Evolutionary conservation across 768 basidiomycete genomes (phyloP), one percentile per base, ranked within the genome.

Genomic region (Russula virescens): DNA sequence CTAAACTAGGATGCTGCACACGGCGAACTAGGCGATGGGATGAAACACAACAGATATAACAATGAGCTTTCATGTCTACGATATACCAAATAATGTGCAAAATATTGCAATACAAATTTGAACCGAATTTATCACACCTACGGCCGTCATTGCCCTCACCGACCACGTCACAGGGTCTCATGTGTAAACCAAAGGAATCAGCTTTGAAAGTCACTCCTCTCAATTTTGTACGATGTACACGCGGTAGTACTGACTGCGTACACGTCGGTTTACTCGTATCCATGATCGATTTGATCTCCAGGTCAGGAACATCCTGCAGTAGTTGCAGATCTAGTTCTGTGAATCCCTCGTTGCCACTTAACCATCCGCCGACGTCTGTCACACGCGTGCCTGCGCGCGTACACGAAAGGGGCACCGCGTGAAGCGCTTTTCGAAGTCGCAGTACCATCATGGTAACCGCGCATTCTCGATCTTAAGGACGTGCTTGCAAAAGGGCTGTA

Each of bases 11-110:
- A n/a, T n/a, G n/a, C 31, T 34, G 31, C 31, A 19, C n/a, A 5
- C 10, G 16, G 14, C 21, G 48, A 7, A 19, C 28, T 10, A 38
- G 13, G 18, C 3, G 47, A 25, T 52, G 43, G 38, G 26, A 31
- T 49, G 50, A 58, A 53, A 14, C 23, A 34, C 47, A 58, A 11
- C 55, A 40, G 14, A 26, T 57, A 49, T 57, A 51, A 23, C 31
- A 8, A 31, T 8, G 31, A 31, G 31, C 31, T 31, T 31, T 31
- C 31, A 31, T 31, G 31, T 8, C 5, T 31, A 31, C 31, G 31
- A 31, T 31, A 8, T 19, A 8, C 31, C 38, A 38, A 38, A 19
- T 21, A 5, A 16, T 49, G 38, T 50, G 42, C n/a, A n/a, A n/a
- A 18, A 2, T 19, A 38, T 38, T 13, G 18, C 47, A n/a, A 58